Evolutionary conservation across 495 filamentous ascomycete species (phyloP).

Genomic region (Aspergillus baeticus): DNA sequence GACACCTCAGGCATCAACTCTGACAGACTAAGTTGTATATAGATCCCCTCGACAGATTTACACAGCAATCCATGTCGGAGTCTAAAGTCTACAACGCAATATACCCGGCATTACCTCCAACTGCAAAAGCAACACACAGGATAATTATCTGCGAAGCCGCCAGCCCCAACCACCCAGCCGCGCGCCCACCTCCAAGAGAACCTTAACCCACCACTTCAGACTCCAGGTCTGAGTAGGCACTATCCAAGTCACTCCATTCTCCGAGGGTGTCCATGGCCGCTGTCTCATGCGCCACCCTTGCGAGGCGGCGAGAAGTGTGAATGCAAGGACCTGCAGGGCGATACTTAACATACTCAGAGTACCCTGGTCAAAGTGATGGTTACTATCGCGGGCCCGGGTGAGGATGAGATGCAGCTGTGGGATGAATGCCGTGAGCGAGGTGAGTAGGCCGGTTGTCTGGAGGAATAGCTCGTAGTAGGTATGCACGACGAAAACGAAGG

Average conservation of each 20-base stretch:
- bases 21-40: too few relatives aligned
- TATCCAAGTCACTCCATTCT: too few relatives aligned
- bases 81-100: too few relatives aligned
- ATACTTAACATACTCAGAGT: background rate
- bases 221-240: background rate
- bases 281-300: conserved; percentile 8
- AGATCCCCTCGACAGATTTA: too few relatives aligned
- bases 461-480: background rate
- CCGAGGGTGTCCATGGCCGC: background rate
- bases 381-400: background rate
- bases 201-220: background rate
- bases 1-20: too few relatives aligned
- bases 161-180: background rate
- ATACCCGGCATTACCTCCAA: background rate
- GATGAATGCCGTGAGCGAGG: background rate
- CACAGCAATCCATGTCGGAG: too few relatives aligned
- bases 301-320: background rate
- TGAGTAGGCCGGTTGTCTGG: background rate
- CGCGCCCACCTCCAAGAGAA: background rate
- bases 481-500: background rate
- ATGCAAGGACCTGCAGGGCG: background rate
- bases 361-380: background rate
- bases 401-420: conserved; percentile 6
- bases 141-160: background rate
- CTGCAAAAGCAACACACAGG: background rate